phyloP scores from a whole-genome alignment of 2,329 filamentous ascomycete genomes.

The Neoascochyta sp. region DNA sequence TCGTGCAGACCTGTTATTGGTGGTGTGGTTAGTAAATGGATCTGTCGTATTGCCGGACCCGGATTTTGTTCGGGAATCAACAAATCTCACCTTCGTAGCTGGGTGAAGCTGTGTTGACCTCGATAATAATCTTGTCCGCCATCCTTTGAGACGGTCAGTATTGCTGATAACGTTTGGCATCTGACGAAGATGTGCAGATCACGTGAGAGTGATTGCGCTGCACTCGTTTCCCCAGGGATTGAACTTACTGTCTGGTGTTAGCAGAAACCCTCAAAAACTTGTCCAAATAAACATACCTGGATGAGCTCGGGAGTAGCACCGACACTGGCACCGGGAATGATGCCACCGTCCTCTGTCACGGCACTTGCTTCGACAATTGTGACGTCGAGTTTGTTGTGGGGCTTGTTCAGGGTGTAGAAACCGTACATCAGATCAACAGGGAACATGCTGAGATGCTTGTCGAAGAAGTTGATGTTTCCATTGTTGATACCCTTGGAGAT shows the following conservation, averaged over 20 bases:
- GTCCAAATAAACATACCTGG: no score
- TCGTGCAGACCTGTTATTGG: constrained; percentile 82
- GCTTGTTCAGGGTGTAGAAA: constrained; percentile 78
- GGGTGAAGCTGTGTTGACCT: constrained; percentile 83
- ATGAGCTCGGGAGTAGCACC: constrained; percentile 81
- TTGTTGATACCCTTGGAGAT: constrained; percentile 89
- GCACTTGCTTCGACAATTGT: constrained; percentile 81
- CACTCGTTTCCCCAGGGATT: no score
- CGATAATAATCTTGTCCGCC: constrained; percentile 89
- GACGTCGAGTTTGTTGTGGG: constrained; percentile 72
- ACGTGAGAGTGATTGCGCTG: no score
- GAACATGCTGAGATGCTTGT: constrained; percentile 93
- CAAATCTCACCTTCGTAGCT: constrained; percentile 85
- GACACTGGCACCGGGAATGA: constrained; percentile 81
- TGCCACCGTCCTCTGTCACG: constrained; percentile 84
- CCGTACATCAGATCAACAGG: constrained; percentile 80
- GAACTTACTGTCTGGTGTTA: no score
- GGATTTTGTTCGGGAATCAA: no score
- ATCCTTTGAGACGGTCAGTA: no score
- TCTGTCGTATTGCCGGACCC: no score
- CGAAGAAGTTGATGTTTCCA: constrained; percentile 85
- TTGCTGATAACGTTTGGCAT: no score
- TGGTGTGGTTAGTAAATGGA: no score
- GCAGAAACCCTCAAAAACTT: no score
- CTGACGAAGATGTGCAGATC: no score